phyloP scores from a whole-genome alignment of 2,329 filamentous ascomycete species.

The Didymella lethalis region DNA sequence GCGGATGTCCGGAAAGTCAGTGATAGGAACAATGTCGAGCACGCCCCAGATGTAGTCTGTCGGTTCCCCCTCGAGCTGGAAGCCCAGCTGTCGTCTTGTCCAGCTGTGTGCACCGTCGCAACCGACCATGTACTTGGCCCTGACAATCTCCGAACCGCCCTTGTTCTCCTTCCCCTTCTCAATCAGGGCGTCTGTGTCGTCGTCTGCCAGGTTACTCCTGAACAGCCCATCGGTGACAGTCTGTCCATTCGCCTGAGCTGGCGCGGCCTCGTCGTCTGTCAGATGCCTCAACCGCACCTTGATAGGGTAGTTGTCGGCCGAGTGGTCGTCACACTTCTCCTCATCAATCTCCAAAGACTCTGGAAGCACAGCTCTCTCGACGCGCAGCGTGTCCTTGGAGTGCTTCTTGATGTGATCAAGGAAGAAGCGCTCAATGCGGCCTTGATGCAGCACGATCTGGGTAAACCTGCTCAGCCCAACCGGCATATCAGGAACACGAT shows the following conservation, averaged over 20 bases:
- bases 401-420: conserved; percentile 66
- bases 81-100: conserved; percentile 66
- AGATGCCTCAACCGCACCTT: conserved; percentile 66
- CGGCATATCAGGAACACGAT: conserved; percentile 69
- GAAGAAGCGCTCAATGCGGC: conserved; percentile 72
- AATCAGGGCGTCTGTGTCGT: conserved; percentile 65
- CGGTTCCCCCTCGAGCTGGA: conserved; percentile 64
- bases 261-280: conserved; percentile 65
- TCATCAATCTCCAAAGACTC: conserved; percentile 64
- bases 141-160: conserved; percentile 55
- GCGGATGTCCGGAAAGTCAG: conserved; percentile 68
- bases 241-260: conserved; percentile 53
- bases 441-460: conserved; percentile 74
- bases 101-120: conserved; percentile 74
- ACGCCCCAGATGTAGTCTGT: conserved; percentile 64
- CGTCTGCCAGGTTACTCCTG: conserved; percentile 64
- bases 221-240: conserved; percentile 63
- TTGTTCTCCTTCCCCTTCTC: conserved; percentile 49
- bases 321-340: conserved; percentile 56
- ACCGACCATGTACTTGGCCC: conserved; percentile 70
- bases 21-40: conserved; percentile 61
- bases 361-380: conserved; percentile 67
- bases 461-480: conserved; percentile 69
- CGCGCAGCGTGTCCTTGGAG: conserved; percentile 60
- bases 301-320: conserved; percentile 63